A percentile compares a stretch with the other conserved stretches of the same genome.
phyloP scores from a whole-genome alignment of 768 basidiomycete species.

The Leucosporidium yakuticum region DNA sequence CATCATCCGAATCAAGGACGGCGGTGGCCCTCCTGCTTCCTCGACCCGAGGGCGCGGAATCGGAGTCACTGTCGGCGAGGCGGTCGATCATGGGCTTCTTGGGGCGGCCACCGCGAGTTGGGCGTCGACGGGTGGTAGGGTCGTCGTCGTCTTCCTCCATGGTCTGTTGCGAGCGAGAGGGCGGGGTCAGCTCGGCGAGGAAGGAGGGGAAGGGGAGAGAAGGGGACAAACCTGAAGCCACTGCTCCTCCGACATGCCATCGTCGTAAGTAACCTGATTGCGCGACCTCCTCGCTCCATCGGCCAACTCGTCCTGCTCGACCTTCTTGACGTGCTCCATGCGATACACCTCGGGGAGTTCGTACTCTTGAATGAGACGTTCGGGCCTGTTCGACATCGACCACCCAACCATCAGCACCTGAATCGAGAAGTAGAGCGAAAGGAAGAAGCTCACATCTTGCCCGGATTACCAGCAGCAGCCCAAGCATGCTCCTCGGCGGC shows the following conservation, averaged over 20 bases:
- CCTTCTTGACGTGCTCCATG: constrained; percentile 54
- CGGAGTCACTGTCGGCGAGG: neutral
- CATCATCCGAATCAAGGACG: too few relatives aligned
- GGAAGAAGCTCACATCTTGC: constrained; percentile 40
- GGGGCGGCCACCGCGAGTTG: too few relatives aligned
- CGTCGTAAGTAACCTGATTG: constrained; percentile 82
- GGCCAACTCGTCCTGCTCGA: constrained; percentile 48
- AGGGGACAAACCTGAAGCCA: constrained; percentile 66
- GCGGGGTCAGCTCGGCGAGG: neutral
- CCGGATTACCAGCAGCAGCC: constrained; percentile 66
- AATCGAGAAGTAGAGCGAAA: neutral
- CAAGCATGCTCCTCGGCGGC: constrained; percentile 60
- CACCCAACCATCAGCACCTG: neutral
- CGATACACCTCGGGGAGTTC: constrained; percentile 92
- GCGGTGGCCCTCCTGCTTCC: neutral
- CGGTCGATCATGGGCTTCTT: too few relatives aligned
- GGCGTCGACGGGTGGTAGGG: too few relatives aligned
- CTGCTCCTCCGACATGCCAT: constrained; percentile 87
- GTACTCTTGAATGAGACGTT: constrained; percentile 69
- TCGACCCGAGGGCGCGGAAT: neutral
- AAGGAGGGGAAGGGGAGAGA: constrained; percentile 5
- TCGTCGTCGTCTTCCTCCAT: constrained; percentile 30
- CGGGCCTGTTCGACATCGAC: constrained; percentile 55
- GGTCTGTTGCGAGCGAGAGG: neutral
- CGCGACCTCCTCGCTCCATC: constrained; percentile 51